A percentile compares a stretch with the other conserved stretches of the same genome.
phyloP scores from a whole-genome alignment of 140 eudicot genomes.

The Senecio squalidus region DNA sequence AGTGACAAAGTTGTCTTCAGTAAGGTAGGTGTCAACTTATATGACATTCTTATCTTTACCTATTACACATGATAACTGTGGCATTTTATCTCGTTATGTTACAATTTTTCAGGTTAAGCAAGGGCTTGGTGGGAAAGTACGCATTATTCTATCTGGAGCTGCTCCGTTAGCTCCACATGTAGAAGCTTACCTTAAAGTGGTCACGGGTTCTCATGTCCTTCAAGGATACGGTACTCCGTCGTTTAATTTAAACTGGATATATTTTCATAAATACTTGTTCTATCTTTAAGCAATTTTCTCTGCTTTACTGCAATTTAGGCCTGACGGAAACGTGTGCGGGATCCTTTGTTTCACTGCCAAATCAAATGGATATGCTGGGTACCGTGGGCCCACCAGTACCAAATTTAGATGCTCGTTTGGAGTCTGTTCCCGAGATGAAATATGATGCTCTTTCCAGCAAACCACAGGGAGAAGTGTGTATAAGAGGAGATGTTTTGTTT shows the following conservation, averaged over 20 bases:
- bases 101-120: slow-evolving; percentile 60
- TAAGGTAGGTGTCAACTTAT: slow-evolving; percentile 44
- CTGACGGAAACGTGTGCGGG: slow-evolving; percentile 95
- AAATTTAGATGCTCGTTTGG: slow-evolving; percentile 72
- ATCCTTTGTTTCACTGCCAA: slow-evolving; percentile 75
- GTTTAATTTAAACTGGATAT: neutral
- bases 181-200: slow-evolving; percentile 83
- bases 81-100: neutral
- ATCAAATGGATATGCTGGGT: slow-evolving; percentile 66
- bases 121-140: slow-evolving; percentile 86
- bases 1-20: slow-evolving; percentile 86
- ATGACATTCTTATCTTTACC: neutral
- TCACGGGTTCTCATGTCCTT: slow-evolving; percentile 78
- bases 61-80: neutral
- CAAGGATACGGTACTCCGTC: slow-evolving; percentile 88
- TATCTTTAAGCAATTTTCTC: neutral
- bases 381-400: slow-evolving; percentile 98
- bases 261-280: too few species aligned
- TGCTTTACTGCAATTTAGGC: slow-evolving; percentile 33
- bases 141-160: slow-evolving; percentile 89
- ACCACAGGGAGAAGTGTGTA: slow-evolving; percentile 89
- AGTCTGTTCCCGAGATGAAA: slow-evolving; percentile 94
- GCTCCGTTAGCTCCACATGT: slow-evolving; percentile 96
- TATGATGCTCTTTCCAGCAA: slow-evolving; percentile 80
- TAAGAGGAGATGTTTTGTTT: slow-evolving; percentile 76